Conservation (phyloP, 2,329 filamentous ascomycete species). For the Arthroderma uncinatum region DNA sequence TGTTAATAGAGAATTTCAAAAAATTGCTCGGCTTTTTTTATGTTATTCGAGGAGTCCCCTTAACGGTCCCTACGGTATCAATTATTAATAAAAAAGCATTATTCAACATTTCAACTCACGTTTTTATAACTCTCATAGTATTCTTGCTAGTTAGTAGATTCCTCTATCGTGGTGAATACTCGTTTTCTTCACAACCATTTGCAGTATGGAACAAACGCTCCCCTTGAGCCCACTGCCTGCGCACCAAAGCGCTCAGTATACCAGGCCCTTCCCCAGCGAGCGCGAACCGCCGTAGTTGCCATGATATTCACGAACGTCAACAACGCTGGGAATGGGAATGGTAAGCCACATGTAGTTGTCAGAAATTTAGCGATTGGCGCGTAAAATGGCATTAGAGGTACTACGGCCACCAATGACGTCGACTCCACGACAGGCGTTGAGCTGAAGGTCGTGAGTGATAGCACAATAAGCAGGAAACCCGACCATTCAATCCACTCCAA, state of each 20-base stretch:
- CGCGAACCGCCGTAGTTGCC: constrained; percentile 78
- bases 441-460: constrained; percentile 20
- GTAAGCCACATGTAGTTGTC: constrained; percentile 22
- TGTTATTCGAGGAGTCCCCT: neutral
- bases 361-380: constrained; percentile 21
- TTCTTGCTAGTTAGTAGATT: neutral
- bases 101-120: constrained; percentile 4
- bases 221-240: constrained; percentile 62
- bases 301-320: constrained; percentile 80
- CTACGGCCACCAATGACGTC: constrained; percentile 15
- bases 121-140: neutral
- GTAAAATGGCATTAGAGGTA: constrained; percentile 29
- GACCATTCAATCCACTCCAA: constrained; percentile 95
- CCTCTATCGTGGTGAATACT: neutral
- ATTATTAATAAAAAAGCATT: constrained; percentile 1
- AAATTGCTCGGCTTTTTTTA: neutral
- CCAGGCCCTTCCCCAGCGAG: constrained; percentile 70
- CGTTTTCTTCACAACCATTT: constrained; percentile 23
- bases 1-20: neutral
- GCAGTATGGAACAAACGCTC: constrained; percentile 57
- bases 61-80: neutral
- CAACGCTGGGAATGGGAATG: constrained; percentile 60
- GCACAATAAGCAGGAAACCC: constrained; percentile 61
- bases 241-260: constrained; percentile 80
- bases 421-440: neutral